Evolutionary conservation across 1,139 yeast genomes (phyloP).

Genomic region (Candida sp.): DNA sequence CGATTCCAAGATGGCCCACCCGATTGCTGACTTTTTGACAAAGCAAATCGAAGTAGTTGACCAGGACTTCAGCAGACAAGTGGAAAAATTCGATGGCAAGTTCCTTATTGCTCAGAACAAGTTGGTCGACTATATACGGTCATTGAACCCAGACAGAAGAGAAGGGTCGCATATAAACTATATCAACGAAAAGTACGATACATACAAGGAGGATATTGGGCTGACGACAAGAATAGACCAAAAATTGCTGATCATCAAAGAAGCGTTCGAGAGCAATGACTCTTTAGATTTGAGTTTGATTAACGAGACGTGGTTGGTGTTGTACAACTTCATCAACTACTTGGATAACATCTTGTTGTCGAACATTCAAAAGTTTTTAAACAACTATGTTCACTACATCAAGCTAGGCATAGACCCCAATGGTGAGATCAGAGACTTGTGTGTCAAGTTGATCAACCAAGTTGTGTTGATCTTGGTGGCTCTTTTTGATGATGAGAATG

Average conservation of each 20-base stretch:
- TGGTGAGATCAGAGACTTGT: constrained; percentile 32
- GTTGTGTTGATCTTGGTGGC: constrained; percentile 30
- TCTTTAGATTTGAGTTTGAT: constrained; percentile 47
- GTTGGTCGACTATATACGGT: constrained; percentile 38
- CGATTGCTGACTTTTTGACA: constrained; percentile 41
- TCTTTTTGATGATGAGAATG: constrained; percentile 35
- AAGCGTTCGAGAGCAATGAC: constrained; percentile 43
- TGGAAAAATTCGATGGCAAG: constrained; percentile 35
- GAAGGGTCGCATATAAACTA: constrained; percentile 44
- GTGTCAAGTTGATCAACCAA: constrained; percentile 29
- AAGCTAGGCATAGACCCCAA: constrained; percentile 31
- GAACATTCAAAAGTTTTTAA: constrained; percentile 38
- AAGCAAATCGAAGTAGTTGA: constrained; percentile 39
- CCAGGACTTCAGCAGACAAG: constrained; percentile 41
- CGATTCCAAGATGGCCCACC: constrained; percentile 23
- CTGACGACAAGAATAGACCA: constrained; percentile 33
- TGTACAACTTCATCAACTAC: constrained; percentile 40
- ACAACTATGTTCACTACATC: constrained; percentile 41
- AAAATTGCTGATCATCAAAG: constrained; percentile 31
- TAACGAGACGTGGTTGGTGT: constrained; percentile 51
- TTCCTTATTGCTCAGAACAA: constrained; percentile 46
- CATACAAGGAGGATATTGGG: constrained; percentile 37
- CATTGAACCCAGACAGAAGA: constrained; percentile 34
- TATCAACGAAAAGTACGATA: constrained; percentile 44
- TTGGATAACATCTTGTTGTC: constrained; percentile 35